phyloP scores from a whole-genome alignment of 306 rosid species.

The Macrotyloma uniflorum region DNA sequence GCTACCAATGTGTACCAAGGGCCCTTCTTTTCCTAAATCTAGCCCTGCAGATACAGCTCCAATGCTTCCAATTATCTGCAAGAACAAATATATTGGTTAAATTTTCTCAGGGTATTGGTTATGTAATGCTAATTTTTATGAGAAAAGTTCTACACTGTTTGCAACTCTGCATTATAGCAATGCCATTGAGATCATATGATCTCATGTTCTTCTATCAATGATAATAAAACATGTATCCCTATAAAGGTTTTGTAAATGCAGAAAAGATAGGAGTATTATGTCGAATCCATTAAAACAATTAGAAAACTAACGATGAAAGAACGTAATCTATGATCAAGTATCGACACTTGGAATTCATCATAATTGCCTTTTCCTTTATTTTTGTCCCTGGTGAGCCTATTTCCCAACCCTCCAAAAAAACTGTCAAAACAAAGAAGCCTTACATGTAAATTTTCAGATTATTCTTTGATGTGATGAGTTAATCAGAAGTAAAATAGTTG shows the following conservation, averaged over 20 bases:
- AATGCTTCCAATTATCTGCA: conserved; percentile 87
- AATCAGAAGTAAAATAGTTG: background rate
- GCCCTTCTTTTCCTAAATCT: conserved; percentile 96
- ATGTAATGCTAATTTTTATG: background rate
- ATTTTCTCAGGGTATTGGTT: background rate
- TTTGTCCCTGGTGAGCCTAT: background rate
- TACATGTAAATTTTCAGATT: background rate
- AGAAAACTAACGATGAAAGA: background rate
- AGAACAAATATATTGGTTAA: background rate
- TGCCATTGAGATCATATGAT: background rate
- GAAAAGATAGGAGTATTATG: too few relatives aligned
- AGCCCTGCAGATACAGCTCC: conserved; percentile 92
- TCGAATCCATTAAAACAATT: background rate
- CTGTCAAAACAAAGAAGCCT: background rate
- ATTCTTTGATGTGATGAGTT: background rate
- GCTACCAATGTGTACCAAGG: conserved; percentile 85
- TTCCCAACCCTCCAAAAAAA: background rate
- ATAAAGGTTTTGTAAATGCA: too few relatives aligned
- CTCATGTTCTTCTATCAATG: background rate
- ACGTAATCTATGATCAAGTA: background rate
- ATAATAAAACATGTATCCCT: too few relatives aligned
- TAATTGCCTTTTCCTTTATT: background rate
- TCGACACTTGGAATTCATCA: background rate
- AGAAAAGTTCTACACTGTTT: background rate
- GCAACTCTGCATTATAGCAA: background rate